phyloP scores from a whole-genome alignment of 1,284 basidiomycete genomes.

The Clitocybe nebularis region DNA sequence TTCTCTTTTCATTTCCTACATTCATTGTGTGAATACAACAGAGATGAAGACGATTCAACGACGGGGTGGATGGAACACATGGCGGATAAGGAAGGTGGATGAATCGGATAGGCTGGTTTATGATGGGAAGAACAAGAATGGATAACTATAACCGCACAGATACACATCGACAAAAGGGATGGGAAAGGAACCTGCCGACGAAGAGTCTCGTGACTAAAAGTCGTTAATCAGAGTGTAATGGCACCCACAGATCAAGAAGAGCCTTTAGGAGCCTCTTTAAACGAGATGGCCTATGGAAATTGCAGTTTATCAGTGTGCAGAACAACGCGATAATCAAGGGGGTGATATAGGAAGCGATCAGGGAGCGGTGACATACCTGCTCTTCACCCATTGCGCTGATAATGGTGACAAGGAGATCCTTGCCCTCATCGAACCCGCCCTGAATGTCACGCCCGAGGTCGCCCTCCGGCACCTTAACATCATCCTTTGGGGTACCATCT shows the following conservation, averaged over 20 bases:
- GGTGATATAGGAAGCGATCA: slow-evolving; percentile 6
- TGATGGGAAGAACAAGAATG: slow-evolving; percentile 12
- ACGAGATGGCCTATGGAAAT: slow-evolving; percentile 68
- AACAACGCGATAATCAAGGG: neutral
- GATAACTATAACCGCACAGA: slow-evolving; percentile 21
- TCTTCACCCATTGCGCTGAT: slow-evolving; percentile 91
- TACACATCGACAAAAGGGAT: slow-evolving; percentile 7
- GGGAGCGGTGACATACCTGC: slow-evolving; percentile 45
- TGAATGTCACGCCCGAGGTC: slow-evolving; percentile 80
- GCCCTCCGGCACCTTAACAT: slow-evolving; percentile 90
- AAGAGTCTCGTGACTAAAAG: neutral
- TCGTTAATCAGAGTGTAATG: neutral
- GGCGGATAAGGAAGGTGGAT: slow-evolving; percentile 11
- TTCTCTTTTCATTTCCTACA: slow-evolving; percentile 20
- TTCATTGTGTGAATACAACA: slow-evolving; percentile 20
- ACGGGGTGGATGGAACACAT: slow-evolving; percentile 15
- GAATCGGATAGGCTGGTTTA: slow-evolving; percentile 18
- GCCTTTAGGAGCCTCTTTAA: slow-evolving; percentile 78
- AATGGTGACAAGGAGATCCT: slow-evolving; percentile 88
- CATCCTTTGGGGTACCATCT: slow-evolving; percentile 89
- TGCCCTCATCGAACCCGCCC: slow-evolving; percentile 78
- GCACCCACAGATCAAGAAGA: slow-evolving; percentile 14
- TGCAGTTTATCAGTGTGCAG: no score
- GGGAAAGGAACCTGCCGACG: slow-evolving; percentile 4
- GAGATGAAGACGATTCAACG: slow-evolving; percentile 16